Conservation (phyloP, 2,329 filamentous ascomycete genomes). For the Curvularia lunata region DNA sequence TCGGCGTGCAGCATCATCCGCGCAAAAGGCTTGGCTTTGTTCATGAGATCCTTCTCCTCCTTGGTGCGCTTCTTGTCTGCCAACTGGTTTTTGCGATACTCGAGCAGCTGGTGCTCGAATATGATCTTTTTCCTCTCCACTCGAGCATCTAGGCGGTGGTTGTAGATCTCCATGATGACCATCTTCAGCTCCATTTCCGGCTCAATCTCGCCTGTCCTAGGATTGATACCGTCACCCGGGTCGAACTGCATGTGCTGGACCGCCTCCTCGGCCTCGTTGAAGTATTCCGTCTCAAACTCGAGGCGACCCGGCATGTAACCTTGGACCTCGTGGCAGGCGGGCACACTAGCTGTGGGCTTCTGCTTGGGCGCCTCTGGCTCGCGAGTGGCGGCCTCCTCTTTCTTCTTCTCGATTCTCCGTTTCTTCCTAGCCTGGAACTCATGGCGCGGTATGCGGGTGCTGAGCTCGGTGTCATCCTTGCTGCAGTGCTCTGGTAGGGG, state of each 20-base stretch:
- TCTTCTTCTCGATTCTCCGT: slow-evolving; percentile 86
- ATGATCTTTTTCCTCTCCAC: slow-evolving; percentile 96
- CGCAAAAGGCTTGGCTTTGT: slow-evolving; percentile 94
- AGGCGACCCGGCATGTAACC: slow-evolving; percentile 98
- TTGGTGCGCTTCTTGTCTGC: slow-evolving; percentile 94
- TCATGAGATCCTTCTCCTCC: slow-evolving; percentile 87
- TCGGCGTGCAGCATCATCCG: slow-evolving; percentile 95
- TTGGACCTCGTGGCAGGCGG: slow-evolving; percentile 95
- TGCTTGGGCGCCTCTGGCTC: slow-evolving; percentile 86
- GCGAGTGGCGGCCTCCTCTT: slow-evolving; percentile 84
- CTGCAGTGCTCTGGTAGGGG: slow-evolving; percentile 87
- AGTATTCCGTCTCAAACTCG: slow-evolving; percentile 97
- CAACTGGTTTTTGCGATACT: slow-evolving; percentile 90
- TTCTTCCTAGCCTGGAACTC: slow-evolving; percentile 95
- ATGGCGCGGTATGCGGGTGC: slow-evolving; percentile 82
- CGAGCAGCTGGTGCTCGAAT: slow-evolving; percentile 91
- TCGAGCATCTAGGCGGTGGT: slow-evolving; percentile 84
- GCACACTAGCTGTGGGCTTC: slow-evolving; percentile 94
- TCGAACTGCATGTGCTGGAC: slow-evolving; percentile 99
- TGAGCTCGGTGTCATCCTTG: slow-evolving; percentile 77
- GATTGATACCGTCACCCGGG: slow-evolving; percentile 90
- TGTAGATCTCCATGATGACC: slow-evolving; percentile 98
- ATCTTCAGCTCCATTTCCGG: slow-evolving; percentile 97
- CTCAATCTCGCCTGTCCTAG: slow-evolving; percentile 81
- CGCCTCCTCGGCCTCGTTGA: slow-evolving; percentile 96